Evolutionary conservation across 2,329 filamentous ascomycete genomes (phyloP), one percentile per base, ranked within the genome.

Genomic region (Dothistroma pini): DNA sequence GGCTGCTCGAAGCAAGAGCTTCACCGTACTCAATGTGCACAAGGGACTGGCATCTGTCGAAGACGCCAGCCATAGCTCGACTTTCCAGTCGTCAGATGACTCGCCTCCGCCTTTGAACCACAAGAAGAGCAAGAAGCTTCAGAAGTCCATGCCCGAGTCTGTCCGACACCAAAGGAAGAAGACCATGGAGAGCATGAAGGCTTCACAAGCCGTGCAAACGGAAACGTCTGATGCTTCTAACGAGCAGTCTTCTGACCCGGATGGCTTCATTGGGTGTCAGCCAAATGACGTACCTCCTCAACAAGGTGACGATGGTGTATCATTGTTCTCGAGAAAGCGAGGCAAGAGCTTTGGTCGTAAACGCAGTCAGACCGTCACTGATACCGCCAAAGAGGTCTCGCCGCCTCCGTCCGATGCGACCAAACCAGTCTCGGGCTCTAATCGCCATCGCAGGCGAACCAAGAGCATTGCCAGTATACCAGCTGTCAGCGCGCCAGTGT

Each of bases 61-160:
- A 54, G 54, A 48, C 49, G 32, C 31, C 32, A n/a, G 34, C 54
- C 29, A 34, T 25, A 56, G 54, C 38, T 44, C 44, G 31, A 32
- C 47, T 19, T 34, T 34, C 48, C n/a, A 57, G 48, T 53, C 58
- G 35, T 41, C 55, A 19, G 14, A 52, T 53, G 54, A 41, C 41
- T 21, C 53, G 34, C 54, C 38, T 38, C 32, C 54, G 22, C 52
- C n/a, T 12, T 32, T 9, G 48, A 53, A 53, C 31, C 29, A 38
- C 5, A 70, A 68, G 61, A 59, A 61, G 22, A 59, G 61, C 22
- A 71, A 66, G 53, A 74, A 72, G 57, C 61, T 74, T 32, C 70
- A 72, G 41, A 75, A 75, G 53, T 59, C 68, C 1, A 70, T 70
- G 62, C 70, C 71, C 25, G 60, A 51, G 68, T 72, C 57, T 61